phyloP scores from a whole-genome alignment of 345 rosid species.

The Kernera saxatilis region DNA sequence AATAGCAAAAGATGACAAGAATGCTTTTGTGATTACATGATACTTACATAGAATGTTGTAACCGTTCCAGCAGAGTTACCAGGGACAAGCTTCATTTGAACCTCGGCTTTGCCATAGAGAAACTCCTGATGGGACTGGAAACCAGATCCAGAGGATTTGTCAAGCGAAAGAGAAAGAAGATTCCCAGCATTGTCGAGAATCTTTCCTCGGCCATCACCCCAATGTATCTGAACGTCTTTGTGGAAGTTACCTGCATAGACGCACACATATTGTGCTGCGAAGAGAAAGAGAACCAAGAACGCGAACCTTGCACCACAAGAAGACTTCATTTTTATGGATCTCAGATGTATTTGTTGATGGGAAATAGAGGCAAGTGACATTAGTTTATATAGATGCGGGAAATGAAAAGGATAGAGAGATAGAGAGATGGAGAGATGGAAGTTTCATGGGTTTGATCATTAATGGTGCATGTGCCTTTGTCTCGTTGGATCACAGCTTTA shows the following conservation, averaged over 20 bases:
- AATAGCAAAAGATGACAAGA: background rate
- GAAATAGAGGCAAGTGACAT: background rate
- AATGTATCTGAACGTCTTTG: slow-evolving; percentile 28
- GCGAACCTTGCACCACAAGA: slow-evolving; percentile 12
- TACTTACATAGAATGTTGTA: slow-evolving; percentile 42
- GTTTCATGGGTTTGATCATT: slow-evolving; percentile 19
- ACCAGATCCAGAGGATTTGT: slow-evolving; percentile 39
- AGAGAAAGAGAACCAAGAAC: slow-evolving; percentile 18
- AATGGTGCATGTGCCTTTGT: slow-evolving; percentile 20
- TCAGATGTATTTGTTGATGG: slow-evolving; percentile 7
- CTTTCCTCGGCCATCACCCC: slow-evolving; percentile 29
- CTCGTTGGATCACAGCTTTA: slow-evolving; percentile 17
- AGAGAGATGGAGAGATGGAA: slow-evolving; percentile 5
- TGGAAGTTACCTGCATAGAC: slow-evolving; percentile 30
- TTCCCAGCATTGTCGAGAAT: slow-evolving; percentile 18
- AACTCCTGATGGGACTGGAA: slow-evolving; percentile 37
- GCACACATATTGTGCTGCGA: slow-evolving; percentile 10
- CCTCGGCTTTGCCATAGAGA: slow-evolving; percentile 34
- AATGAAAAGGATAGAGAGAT: no score
- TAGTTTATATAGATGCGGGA: slow-evolving; percentile 15
- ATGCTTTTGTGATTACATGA: background rate
- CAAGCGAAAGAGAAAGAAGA: slow-evolving; percentile 34
- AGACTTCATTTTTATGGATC: slow-evolving; percentile 17
- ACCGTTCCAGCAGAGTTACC: slow-evolving; percentile 52
- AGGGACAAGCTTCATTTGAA: slow-evolving; percentile 43